phyloP scores from a whole-genome alignment of 345 rosid genomes.

The Gynandropsis gynandra region DNA sequence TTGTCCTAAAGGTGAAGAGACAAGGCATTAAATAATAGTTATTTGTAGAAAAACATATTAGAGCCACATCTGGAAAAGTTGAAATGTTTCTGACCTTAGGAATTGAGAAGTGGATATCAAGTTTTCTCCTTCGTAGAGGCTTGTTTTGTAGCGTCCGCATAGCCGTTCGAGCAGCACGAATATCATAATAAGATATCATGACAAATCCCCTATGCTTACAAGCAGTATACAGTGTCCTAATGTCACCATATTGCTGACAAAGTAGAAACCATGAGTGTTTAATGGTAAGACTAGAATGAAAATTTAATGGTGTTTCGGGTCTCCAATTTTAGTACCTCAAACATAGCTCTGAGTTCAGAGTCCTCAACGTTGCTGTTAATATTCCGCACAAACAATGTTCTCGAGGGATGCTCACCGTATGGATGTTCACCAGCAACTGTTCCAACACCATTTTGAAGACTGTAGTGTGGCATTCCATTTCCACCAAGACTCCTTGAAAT shows the following conservation, averaged over 20 bases:
- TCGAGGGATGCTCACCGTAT: conserved; percentile 76
- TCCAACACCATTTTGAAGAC: conserved; percentile 51
- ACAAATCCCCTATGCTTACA: conserved; percentile 87
- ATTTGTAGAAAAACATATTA: conserved; percentile 6
- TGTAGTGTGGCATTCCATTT: conserved; percentile 39
- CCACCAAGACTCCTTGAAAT: conserved; percentile 40
- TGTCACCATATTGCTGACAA: conserved; percentile 71
- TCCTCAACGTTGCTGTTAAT: conserved; percentile 82
- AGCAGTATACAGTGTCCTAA: conserved; percentile 70
- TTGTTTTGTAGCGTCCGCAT: conserved; percentile 70
- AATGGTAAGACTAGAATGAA: conserved; percentile 2
- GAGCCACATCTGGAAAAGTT: neutral
- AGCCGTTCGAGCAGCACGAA: conserved; percentile 79
- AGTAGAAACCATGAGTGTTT: conserved; percentile 14
- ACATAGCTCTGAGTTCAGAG: conserved; percentile 53
- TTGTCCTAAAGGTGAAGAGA: conserved; percentile 48
- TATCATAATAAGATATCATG: conserved; percentile 84
- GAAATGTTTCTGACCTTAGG: conserved; percentile 44
- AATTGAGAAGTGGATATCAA: conserved; percentile 82
- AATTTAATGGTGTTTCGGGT: neutral
- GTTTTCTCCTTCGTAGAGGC: conserved; percentile 75
- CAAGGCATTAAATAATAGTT: neutral
- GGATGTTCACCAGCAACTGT: conserved; percentile 83
- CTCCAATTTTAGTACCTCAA: conserved; percentile 42
- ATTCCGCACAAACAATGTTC: conserved; percentile 76